Evolutionary conservation across 2,329 filamentous ascomycete genomes (phyloP).

Genomic region (Ceratocystis huliohia): DNA sequence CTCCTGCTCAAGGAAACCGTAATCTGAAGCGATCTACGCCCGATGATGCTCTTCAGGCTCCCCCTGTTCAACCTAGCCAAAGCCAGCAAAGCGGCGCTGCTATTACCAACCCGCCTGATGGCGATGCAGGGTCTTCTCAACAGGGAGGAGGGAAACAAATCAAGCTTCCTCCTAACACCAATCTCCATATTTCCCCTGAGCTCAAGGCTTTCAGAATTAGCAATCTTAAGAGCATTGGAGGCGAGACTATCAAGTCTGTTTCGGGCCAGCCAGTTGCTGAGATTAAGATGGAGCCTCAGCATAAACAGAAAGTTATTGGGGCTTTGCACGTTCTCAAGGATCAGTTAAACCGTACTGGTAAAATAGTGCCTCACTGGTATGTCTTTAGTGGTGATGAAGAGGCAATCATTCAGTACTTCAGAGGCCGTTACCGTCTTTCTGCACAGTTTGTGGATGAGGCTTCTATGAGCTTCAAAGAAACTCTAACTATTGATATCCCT

Average conservation of each 20-base stretch:
- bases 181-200: not conserved
- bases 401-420: not conserved
- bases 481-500: slow-evolving; percentile 1
- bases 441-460: not conserved
- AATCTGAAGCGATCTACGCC: slow-evolving; percentile 39
- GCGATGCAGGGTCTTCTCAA: not conserved
- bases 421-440: not conserved
- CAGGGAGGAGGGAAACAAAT: not conserved
- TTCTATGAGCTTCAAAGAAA: not conserved
- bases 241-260: not conserved
- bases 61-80: not conserved
- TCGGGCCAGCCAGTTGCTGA: too few relatives aligned
- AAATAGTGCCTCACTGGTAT: slow-evolving; percentile 4
- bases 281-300: not conserved
- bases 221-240: not conserved
- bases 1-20: slow-evolving; percentile 32
- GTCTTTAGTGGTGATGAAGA: not conserved
- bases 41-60: slow-evolving; percentile 30
- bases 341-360: not conserved
- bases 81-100: not conserved
- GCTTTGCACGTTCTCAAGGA: not conserved
- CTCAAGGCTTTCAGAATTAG: not conserved
- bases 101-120: not conserved
- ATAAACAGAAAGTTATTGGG: not conserved
- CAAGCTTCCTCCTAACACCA: not conserved